These are phyloP conservation scores for Amphicarpaea edgeworthii DNA, from an alignment of 306 rosid genomes.

Conservation along the genomic window DNA sequence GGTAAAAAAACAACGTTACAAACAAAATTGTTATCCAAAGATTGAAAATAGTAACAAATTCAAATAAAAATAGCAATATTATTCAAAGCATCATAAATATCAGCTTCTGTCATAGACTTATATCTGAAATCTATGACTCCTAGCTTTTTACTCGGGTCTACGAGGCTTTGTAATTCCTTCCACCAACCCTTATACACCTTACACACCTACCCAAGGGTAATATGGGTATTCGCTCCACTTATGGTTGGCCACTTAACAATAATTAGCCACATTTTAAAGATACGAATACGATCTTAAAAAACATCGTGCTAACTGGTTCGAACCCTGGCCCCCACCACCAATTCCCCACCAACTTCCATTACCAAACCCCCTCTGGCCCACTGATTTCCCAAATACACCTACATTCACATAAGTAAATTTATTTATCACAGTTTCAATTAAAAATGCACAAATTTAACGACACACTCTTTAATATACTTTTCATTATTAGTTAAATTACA, in stretches of 20 bases:
- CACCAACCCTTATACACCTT: constrained; percentile 30
- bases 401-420: background rate
- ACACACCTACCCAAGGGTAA: constrained; percentile 38
- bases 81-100: too few relatives aligned
- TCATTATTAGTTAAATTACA: too few relatives aligned
- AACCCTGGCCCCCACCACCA: constrained; percentile 37
- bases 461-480: too few relatives aligned
- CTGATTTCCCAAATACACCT: constrained; percentile 8
- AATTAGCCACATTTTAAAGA: background rate
- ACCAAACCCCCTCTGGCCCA: constrained; percentile 48
- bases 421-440: too few relatives aligned
- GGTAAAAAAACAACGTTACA: too few relatives aligned
- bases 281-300: constrained; percentile 4
- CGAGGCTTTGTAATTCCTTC: constrained; percentile 10
- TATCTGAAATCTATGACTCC: background rate
- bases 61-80: too few relatives aligned
- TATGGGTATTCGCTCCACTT: background rate
- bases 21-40: too few relatives aligned
- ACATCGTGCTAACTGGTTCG: constrained; percentile 39
- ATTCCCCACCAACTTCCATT: constrained; percentile 46
- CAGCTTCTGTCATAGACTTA: too few relatives aligned
- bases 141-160: background rate
- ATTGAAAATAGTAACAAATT: too few relatives aligned
- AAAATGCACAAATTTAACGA: too few relatives aligned
- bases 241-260: background rate